Percentiles rank a stretch among this genome's conserved stretches.
Evolutionary conservation across 345 rosid genomes (phyloP).

Genomic region (Lenwebbia sp.): DNA sequence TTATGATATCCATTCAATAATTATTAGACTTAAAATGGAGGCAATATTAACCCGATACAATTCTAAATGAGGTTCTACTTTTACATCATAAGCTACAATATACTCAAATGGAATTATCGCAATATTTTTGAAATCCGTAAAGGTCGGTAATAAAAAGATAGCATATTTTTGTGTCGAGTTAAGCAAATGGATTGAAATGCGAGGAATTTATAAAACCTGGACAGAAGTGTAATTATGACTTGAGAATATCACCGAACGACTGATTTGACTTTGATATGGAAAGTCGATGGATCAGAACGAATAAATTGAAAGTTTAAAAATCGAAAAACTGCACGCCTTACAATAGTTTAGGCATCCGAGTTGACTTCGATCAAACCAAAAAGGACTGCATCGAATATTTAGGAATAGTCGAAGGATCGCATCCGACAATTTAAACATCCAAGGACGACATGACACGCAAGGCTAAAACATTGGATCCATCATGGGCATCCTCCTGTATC

Average conservation of each 20-base stretch:
- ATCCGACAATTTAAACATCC: background rate
- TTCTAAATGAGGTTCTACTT: background rate
- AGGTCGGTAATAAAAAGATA: background rate
- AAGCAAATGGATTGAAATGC: background rate
- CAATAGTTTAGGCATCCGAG: fast-evolving
- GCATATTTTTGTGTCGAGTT: background rate
- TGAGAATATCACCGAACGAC: background rate
- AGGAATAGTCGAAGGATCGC: background rate
- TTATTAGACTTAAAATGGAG: background rate
- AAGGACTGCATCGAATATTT: fast-evolving
- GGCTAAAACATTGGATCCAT: background rate
- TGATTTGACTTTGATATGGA: background rate
- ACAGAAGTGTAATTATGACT: fast-evolving
- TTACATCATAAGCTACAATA: background rate
- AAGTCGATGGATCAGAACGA: background rate
- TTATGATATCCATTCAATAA: background rate
- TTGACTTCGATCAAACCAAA: background rate
- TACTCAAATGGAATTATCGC: background rate
- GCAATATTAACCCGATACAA: background rate
- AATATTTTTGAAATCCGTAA: background rate
- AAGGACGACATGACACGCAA: background rate
- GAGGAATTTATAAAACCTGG: background rate
- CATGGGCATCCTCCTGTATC: background rate
- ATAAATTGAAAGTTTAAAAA: background rate
- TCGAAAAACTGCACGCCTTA: fast-evolving